phyloP scores from a whole-genome alignment of 2,329 filamentous ascomycete genomes.

The Hysterium pulicare region DNA sequence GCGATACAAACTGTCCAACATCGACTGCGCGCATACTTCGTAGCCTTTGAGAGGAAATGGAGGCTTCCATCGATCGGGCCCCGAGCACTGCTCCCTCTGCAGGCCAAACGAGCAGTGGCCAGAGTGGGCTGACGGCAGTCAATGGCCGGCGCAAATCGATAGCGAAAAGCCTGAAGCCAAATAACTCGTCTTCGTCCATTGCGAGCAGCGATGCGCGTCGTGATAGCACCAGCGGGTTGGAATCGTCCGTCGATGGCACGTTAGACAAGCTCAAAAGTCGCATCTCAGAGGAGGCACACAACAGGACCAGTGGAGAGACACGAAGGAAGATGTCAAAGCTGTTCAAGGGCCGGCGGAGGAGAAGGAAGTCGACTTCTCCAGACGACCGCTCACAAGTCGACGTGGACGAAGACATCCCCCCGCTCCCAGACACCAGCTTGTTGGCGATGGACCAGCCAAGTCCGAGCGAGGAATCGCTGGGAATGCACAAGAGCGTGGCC shows the following conservation, averaged over 20 bases:
- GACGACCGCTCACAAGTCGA: slow-evolving; percentile 24
- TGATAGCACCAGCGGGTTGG: slow-evolving; percentile 18
- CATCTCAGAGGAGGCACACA: slow-evolving; percentile 37
- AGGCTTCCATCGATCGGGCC: neutral
- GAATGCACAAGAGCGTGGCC: slow-evolving; percentile 41
- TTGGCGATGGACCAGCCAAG: slow-evolving; percentile 12
- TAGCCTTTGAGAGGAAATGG: neutral
- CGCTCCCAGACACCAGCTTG: slow-evolving; percentile 16
- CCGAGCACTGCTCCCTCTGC: neutral
- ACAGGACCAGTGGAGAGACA: slow-evolving; percentile 38
- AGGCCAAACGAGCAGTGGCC: neutral
- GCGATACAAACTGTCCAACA: too few species aligned
- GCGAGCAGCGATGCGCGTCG: slow-evolving; percentile 27
- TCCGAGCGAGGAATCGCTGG: slow-evolving; percentile 42
- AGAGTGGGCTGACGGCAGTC: slow-evolving; percentile 25
- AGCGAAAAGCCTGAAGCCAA: slow-evolving; percentile 16
- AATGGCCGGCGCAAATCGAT: slow-evolving; percentile 6
- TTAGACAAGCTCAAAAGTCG: slow-evolving; percentile 40
- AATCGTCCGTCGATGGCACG: slow-evolving; percentile 36
- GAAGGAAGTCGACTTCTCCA: slow-evolving; percentile 27
- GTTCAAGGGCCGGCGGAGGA: slow-evolving; percentile 46
- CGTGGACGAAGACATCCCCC: slow-evolving; percentile 18
- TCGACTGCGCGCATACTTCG: neutral
- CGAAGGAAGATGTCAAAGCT: slow-evolving; percentile 52
- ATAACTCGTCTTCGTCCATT: slow-evolving; percentile 29